phyloP scores from a whole-genome alignment of 2,329 filamentous ascomycete genomes.

The Orbilia blumenaviensis region DNA sequence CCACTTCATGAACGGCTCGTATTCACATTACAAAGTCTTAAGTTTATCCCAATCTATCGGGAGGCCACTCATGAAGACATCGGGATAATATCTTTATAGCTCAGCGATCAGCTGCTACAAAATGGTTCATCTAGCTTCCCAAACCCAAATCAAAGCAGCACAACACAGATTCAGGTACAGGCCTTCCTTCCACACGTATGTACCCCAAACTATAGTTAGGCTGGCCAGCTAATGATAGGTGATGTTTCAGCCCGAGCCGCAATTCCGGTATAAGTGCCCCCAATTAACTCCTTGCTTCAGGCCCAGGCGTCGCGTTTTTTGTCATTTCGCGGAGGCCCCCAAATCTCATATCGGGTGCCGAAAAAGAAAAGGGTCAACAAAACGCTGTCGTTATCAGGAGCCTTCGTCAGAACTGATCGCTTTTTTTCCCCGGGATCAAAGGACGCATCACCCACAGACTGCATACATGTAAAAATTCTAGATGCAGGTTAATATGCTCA shows the following conservation, averaged over 20 bases:
- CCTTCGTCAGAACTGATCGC: background rate
- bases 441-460: conserved; percentile 1
- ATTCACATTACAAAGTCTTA: too few relatives aligned
- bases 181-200: too few relatives aligned
- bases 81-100: too few relatives aligned
- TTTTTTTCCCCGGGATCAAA: conserved; percentile 36
- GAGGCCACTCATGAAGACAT: too few relatives aligned
- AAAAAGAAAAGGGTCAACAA: background rate
- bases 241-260: background rate
- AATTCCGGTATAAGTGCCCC: background rate
- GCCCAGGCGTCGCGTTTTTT: conserved; percentile 29
- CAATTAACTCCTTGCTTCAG: background rate
- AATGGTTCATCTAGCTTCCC: too few relatives aligned
- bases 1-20: too few relatives aligned
- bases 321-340: conserved; percentile 27
- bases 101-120: too few relatives aligned
- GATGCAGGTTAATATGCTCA: conserved; percentile 16
- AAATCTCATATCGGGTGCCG: conserved; percentile 1
- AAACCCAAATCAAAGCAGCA: too few relatives aligned
- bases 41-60: too few relatives aligned
- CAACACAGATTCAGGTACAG: too few relatives aligned
- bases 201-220: too few relatives aligned
- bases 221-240: too few relatives aligned
- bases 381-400: background rate
- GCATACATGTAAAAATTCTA: conserved; percentile 24